A percentile compares a stretch with the other conserved stretches of the same genome.
Conservation (phyloP, 768 basidiomycete species). For the Cyathus striatus region DNA sequence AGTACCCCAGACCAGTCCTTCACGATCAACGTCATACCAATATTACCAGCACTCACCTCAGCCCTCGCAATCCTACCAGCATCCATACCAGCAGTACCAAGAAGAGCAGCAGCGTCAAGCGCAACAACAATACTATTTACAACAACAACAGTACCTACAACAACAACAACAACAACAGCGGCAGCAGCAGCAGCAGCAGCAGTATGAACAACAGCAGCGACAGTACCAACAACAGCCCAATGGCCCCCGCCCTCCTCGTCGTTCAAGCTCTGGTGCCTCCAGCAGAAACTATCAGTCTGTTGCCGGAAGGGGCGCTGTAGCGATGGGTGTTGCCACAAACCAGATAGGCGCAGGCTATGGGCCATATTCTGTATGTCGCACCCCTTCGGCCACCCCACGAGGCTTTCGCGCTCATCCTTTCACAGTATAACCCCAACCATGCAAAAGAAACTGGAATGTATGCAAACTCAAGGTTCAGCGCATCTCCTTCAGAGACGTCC, state of each 20-base stretch:
- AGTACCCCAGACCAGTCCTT: constrained; percentile 63
- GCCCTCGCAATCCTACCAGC: too few species aligned
- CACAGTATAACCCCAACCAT: constrained; percentile 53
- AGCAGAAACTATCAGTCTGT: constrained; percentile 15
- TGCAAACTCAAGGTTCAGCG: constrained; percentile 51
- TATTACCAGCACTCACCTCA: too few species aligned
- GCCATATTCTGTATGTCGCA: constrained; percentile 70
- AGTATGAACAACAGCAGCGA: constrained; percentile 11
- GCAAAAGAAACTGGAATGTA: constrained; percentile 41
- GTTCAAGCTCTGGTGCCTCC: constrained; percentile 18
- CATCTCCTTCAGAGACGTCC: constrained; percentile 35
- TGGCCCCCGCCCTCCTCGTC: constrained; percentile 15
- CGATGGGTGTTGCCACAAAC: constrained; percentile 77
- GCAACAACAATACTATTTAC: too few species aligned
- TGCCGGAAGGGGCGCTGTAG: constrained; percentile 49
- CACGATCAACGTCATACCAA: too few species aligned
- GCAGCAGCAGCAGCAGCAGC: constrained; percentile 12
- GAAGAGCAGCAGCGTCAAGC: too few species aligned
- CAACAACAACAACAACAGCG: not conserved
- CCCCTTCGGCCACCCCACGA: not conserved
- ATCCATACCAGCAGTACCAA: too few species aligned
- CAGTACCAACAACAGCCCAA: constrained; percentile 23
- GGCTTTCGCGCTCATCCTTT: constrained; percentile 2
- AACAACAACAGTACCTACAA: too few species aligned
- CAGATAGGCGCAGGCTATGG: constrained; percentile 78